Evolutionary conservation across 73 alveolate species (phyloP).

Genomic region (Diophrys appendiculata): DNA sequence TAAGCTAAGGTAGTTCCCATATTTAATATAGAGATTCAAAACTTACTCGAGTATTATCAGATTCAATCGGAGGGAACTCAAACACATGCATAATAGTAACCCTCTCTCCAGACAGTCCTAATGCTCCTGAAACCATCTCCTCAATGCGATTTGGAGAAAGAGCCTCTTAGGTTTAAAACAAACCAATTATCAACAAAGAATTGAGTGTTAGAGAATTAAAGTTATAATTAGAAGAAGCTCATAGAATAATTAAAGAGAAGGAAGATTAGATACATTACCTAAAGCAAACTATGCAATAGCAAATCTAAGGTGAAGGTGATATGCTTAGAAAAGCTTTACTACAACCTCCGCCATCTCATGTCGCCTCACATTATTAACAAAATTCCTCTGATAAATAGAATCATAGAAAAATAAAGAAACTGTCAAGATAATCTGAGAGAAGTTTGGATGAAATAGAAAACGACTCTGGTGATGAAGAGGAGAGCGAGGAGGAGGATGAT

Average conservation of each 20-base stretch:
- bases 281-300: no score
- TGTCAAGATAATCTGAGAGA: no score
- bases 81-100: constrained; percentile 84
- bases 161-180: constrained; percentile 80
- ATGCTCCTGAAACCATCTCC: constrained; percentile 74
- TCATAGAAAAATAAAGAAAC: no score
- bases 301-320: background rate
- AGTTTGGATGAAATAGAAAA: no score
- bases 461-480: no score
- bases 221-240: background rate
- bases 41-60: constrained; percentile 85
- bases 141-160: constrained; percentile 85
- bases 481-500: no score
- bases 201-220: constrained; percentile 8
- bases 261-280: background rate
- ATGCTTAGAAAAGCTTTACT: background rate
- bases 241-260: background rate
- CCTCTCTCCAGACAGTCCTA: constrained; percentile 33
- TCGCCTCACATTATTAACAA: no score
- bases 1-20: constrained; percentile 69
- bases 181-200: constrained; percentile 61
- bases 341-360: no score
- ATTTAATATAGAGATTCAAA: constrained; percentile 83
- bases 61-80: constrained; percentile 93
- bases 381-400: no score